Evolutionary conservation across 2,329 filamentous ascomycete species (phyloP).

Genomic region (Phialocephala sp.): DNA sequence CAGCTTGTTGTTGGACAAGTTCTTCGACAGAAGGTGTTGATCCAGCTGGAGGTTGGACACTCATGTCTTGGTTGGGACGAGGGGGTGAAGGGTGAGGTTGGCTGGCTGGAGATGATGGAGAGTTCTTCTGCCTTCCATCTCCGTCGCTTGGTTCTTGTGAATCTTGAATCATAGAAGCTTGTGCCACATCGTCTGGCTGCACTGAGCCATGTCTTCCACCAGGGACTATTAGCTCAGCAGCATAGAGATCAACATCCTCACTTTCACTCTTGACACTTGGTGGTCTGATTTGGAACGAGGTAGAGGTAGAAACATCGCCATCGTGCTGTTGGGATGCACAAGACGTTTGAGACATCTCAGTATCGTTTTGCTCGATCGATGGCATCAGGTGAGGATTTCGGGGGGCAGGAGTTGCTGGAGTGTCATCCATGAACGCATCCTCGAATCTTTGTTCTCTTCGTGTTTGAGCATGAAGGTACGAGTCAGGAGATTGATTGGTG

Average conservation of each 20-base stretch:
- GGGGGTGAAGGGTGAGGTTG: background rate
- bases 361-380: background rate
- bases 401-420: background rate
- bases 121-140: background rate
- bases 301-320: background rate
- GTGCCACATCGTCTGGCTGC: background rate
- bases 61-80: background rate
- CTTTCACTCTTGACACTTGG: background rate
- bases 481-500: background rate
- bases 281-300: background rate
- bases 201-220: background rate
- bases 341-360: background rate
- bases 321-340: background rate
- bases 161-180: background rate
- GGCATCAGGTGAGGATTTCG: background rate
- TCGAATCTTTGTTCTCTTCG: background rate
- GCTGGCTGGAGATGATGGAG: background rate
- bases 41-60: background rate
- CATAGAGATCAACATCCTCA: background rate
- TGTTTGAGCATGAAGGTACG: background rate
- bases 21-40: background rate
- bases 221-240: background rate
- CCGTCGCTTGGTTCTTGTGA: background rate
- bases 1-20: background rate
- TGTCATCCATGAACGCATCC: slow-evolving; percentile 3